These are phyloP conservation scores for Cnidoscolus chayamansa DNA, from an alignment of 441 rosid genomes.

Conservation along the genomic window DNA sequence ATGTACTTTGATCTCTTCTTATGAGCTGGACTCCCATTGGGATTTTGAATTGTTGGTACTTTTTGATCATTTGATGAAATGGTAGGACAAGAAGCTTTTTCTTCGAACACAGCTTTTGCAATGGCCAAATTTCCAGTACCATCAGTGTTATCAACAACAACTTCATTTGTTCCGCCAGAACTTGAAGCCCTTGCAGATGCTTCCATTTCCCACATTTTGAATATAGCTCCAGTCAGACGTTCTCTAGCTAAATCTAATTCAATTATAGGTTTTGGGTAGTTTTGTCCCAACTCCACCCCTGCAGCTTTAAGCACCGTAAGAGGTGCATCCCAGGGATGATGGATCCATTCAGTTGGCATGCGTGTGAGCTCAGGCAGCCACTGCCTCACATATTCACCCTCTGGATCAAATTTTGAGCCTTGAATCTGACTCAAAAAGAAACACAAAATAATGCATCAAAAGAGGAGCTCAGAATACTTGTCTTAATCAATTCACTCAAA, in stretches of 20 bases:
- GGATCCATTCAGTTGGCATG: constrained; percentile 87
- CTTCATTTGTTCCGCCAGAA: constrained; percentile 48
- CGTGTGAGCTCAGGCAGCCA: constrained; percentile 94
- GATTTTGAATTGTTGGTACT: constrained; percentile 51
- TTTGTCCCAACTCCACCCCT: constrained; percentile 75
- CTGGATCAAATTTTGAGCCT: constrained; percentile 73
- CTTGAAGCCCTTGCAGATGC: constrained; percentile 45
- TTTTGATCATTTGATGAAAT: constrained; percentile 71
- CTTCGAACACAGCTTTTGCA: constrained; percentile 41
- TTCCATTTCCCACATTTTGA: constrained; percentile 74
- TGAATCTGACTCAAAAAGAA: constrained; percentile 50
- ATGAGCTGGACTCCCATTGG: constrained; percentile 30
- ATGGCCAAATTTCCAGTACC: constrained; percentile 31
- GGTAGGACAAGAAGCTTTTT: constrained; percentile 40
- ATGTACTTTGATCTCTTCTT: constrained; percentile 45
- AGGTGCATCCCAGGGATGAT: constrained; percentile 93
- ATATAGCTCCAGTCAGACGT: constrained; percentile 57
- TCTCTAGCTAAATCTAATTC: constrained; percentile 70
- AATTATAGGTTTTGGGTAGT: constrained; percentile 73
- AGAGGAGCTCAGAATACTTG: neutral
- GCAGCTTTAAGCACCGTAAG: constrained; percentile 55
- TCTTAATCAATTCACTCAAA: neutral
- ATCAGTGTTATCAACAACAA: constrained; percentile 60
- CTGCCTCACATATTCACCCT: constrained; percentile 79
- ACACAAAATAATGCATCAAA: constrained; percentile 17